These are phyloP conservation scores for Bertia moriformis DNA, from an alignment of 2,329 filamentous ascomycete genomes.

Conservation along the genomic window DNA sequence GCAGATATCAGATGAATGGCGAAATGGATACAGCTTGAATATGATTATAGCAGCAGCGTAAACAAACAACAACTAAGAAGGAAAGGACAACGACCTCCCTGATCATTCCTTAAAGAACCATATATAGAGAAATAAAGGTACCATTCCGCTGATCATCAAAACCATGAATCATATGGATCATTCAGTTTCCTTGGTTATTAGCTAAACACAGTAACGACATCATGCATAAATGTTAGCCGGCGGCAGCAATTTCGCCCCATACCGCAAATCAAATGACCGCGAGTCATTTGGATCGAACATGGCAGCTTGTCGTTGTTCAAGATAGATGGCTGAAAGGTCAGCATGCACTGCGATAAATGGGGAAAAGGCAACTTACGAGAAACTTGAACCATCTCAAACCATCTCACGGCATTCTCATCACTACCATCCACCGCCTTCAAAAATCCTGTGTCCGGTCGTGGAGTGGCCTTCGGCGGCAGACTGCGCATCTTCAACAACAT, in stretches of 20 bases:
- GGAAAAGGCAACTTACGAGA: conserved; percentile 14
- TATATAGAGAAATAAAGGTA: too few relatives aligned
- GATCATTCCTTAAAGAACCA: too few relatives aligned
- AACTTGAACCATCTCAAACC: conserved; percentile 23
- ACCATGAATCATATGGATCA: too few relatives aligned
- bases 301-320: conserved; percentile 19
- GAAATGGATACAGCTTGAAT: too few relatives aligned
- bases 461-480: conserved; percentile 21
- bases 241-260: not conserved
- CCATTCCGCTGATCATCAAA: too few relatives aligned
- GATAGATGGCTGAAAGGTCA: conserved; percentile 13
- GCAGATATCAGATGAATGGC: too few relatives aligned
- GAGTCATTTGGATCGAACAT: conserved; percentile 20
- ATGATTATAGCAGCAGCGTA: too few relatives aligned
- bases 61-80: too few relatives aligned
- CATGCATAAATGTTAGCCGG: not conserved
- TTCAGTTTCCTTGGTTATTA: too few relatives aligned
- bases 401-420: conserved; percentile 18
- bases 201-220: too few relatives aligned
- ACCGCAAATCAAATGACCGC: conserved; percentile 18
- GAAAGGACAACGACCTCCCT: too few relatives aligned
- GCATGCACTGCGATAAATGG: not conserved
- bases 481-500: conserved; percentile 42
- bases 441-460: conserved; percentile 19
- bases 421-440: conserved; percentile 19